Conservation (phyloP, 73 alveolate species). For the Tetrahymena malaccensis region DNA sequence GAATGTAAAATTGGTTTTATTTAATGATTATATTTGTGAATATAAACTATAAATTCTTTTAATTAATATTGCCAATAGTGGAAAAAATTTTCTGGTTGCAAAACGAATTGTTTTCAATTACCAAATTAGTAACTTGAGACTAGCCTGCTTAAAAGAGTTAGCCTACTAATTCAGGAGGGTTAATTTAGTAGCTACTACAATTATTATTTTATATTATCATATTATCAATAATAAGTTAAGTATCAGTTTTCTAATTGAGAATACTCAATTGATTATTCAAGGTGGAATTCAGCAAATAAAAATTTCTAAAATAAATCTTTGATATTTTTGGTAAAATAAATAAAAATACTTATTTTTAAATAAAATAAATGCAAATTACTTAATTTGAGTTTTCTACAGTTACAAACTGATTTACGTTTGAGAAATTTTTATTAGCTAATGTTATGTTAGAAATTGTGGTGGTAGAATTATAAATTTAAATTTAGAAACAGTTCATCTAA, state of each 20-base stretch:
- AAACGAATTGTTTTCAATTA: no score
- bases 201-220: no score
- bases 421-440: background rate
- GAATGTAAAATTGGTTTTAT: no score
- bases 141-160: background rate
- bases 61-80: background rate
- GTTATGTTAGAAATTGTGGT: background rate
- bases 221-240: background rate
- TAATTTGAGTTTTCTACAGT: background rate
- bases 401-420: background rate
- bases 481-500: background rate
- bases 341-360: no score
- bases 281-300: background rate
- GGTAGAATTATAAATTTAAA: background rate
- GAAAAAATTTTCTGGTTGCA: background rate
- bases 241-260: background rate
- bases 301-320: background rate
- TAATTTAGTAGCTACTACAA: background rate
- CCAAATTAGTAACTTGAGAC: background rate
- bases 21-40: no score
- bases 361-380: background rate
- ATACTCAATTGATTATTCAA: background rate
- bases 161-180: background rate
- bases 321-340: no score
- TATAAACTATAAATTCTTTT: no score